phyloP scores from a whole-genome alignment of 345 rosid genomes.

The Citrus cavaleriei region DNA sequence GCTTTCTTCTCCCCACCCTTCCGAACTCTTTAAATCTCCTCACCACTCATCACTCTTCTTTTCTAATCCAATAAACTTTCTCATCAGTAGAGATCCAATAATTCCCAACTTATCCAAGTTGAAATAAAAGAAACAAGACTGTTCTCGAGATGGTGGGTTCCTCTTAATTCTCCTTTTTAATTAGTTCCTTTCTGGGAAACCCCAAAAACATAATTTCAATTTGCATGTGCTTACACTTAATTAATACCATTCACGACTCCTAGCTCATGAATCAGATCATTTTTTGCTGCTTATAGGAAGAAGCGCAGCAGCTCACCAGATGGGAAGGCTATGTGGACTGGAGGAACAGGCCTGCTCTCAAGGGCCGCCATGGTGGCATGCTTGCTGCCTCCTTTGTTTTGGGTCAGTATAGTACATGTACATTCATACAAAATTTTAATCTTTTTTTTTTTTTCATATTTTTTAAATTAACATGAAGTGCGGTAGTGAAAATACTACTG shows the following conservation, averaged over 20 bases:
- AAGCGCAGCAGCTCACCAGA: constrained; percentile 28
- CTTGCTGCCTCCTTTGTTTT: constrained; percentile 64
- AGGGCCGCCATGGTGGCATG: constrained; percentile 74
- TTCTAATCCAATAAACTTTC: constrained; percentile 18
- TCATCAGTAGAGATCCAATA: constrained; percentile 19
- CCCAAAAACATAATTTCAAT: neutral
- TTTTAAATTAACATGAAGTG: neutral
- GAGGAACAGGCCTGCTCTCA: constrained; percentile 59
- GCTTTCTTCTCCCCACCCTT: constrained; percentile 3
- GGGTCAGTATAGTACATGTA: constrained; percentile 27
- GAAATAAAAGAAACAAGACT: neutral
- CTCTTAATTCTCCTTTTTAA: neutral
- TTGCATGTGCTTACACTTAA: neutral
- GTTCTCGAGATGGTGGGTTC: constrained; percentile 54
- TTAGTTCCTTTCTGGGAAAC: neutral
- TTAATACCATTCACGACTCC: too few species aligned
- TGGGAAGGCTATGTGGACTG: constrained; percentile 89
- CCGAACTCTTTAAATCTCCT: constrained; percentile 35
- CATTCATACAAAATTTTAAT: neutral
- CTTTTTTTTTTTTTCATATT: too few species aligned
- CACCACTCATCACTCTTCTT: constrained; percentile 29
- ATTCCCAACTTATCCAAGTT: constrained; percentile 5
- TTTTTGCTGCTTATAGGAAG: constrained; percentile 36
- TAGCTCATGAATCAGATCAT: too few species aligned
- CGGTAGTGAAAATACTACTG: neutral